Evolutionary conservation across 768 basidiomycete genomes (phyloP), one percentile per base, ranked within the genome.

Genomic region (Hydnum rufescens): DNA sequence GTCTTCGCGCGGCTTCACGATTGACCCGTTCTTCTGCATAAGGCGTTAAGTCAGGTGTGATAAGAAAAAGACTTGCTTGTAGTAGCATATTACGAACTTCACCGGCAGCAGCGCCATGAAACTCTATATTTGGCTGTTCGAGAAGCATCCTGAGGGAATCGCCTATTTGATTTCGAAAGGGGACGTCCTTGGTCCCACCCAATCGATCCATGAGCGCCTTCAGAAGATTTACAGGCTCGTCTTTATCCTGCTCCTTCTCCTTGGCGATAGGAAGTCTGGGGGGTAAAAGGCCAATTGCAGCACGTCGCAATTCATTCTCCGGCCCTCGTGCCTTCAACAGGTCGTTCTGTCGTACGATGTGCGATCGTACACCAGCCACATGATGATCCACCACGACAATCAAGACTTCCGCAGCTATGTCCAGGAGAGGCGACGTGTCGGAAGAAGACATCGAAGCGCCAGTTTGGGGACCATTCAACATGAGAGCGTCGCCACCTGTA

Each of bases 381-480:
- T 95, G 90, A 61, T 96, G 89, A 62, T 97, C 95, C 48, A 96
- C 71, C 32, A 93, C 67, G 18, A 82, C 74, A 42, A 83, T 73
- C 53, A 97, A 70, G 29, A 96, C 76, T 64, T 93, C 90, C 26
- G 88, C 84, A 0, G 76, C 85, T 16, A 85, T 80, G 55, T 80
- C 77, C 55, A 92, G 75, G 67, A 96, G 78, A 55, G 63, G 63
- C 43, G 66, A 67, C 32, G 72, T 71, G 29, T 64, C 58, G 62
- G 84, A 81, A 29, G 80, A 71, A n/a, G 70, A 39, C 22, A 39
- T 39, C 8, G 44, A 28, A 13, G 13, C 44, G 16, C 26, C 13
- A 8, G 13, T 47, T 13, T 13, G 8, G 22, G 36, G 36, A 13
- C 13, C 13, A n/a, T n/a, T n/a, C n/a, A n/a, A n/a, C n/a, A n/a